Base-by-base conservation (phyloP, 768 basidiomycete species). In the Lentinula boryana region DNA sequence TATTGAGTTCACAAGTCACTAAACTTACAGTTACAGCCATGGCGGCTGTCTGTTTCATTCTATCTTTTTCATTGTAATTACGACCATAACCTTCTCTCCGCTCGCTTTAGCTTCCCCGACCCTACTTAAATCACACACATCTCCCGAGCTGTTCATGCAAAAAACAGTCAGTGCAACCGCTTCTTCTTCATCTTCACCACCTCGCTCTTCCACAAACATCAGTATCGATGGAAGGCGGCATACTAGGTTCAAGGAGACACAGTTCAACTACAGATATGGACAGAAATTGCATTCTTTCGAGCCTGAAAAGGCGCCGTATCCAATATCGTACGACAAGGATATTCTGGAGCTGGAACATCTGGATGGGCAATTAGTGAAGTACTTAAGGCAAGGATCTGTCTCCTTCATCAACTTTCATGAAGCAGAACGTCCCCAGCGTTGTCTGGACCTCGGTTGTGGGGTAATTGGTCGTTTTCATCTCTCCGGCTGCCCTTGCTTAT, bases 221-320 rank as follows among this genome's bases (percentile, higher is more conserved):
- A 71, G 69, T 8, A 69, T 69, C 64, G 74, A 73, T 35, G 69
- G 69, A 50, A 80, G 75, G 62, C 75, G 79, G 59, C 70, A 67
- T 53, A 70, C 70, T 13, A 66, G 76, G 56, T 72, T 68, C 62
- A 87, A 82, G 69, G 86, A 88, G 69, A 79, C 75, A 60, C 80
- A 80, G 53, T 88, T 88, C 68, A 67, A 80, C 46, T 68, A 72
- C 64, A 88, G 86, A 66, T 69, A 86, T 66, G 88, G 88, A 50
- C 81, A 81, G 51, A 78, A 77, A 58, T 85, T 87, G 62, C 90
- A 91, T 68, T 77, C 81, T 16, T 86, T 85, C 67, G 85, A 86
- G 63, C 79, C 78, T 41, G 87, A 89, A 69, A 90, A 91, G 74
- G 90, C 87, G 2, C 90, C 89, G 2, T 92, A 92, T 75, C 90